These are phyloP conservation scores for Nissolia schottii DNA, from an alignment of 306 rosid genomes.

Conservation along the genomic window DNA sequence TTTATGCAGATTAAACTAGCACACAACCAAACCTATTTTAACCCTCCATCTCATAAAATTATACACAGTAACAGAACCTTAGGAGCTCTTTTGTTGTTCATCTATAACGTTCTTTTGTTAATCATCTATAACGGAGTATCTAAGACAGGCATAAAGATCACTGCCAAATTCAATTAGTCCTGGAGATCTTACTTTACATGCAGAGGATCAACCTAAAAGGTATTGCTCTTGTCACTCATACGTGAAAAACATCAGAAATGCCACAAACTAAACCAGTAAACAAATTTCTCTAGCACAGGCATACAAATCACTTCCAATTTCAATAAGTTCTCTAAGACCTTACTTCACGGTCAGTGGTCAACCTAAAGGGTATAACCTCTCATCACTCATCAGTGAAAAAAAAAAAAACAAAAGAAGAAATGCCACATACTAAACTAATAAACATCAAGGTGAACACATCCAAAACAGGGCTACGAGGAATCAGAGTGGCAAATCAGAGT, in stretches of 20 bases:
- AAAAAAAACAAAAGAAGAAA: not conserved
- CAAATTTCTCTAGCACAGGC: not conserved
- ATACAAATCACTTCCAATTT: not conserved
- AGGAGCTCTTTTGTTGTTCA: not conserved
- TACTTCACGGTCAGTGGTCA: not conserved
- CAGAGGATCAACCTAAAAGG: not conserved
- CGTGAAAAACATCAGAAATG: not conserved
- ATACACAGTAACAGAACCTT: not conserved
- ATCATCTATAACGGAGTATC: too few relatives aligned
- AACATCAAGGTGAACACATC: not conserved
- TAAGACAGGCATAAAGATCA: not conserved
- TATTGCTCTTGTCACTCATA: not conserved
- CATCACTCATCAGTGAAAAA: not conserved
- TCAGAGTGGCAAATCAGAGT: not conserved
- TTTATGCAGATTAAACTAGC: not conserved
- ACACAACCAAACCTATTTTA: not conserved
- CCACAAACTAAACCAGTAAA: conserved; percentile 13
- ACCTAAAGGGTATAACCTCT: not conserved
- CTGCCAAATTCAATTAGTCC: not conserved
- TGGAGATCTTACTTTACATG: not conserved
- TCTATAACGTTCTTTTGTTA: too few relatives aligned
- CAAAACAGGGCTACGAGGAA: not conserved
- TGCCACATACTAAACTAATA: conserved; percentile 6
- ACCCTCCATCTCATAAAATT: not conserved
- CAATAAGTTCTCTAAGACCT: not conserved